phyloP scores from a whole-genome alignment of 331 rosid species.

The Quercus lobata region DNA sequence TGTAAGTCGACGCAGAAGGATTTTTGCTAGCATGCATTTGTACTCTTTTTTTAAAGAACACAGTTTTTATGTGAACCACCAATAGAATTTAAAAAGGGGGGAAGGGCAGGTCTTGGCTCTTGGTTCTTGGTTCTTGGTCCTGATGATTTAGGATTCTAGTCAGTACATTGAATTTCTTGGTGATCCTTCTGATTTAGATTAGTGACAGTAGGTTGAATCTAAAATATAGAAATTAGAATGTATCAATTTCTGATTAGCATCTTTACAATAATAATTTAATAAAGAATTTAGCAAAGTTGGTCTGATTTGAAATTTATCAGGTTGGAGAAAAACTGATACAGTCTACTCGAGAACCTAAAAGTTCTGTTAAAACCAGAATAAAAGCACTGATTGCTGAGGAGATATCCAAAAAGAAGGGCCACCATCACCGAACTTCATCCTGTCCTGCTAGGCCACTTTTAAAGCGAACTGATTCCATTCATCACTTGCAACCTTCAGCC shows the following conservation, averaged over 20 bases:
- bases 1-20: constrained; percentile 29
- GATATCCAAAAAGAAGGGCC: constrained; percentile 32
- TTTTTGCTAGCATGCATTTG: not conserved
- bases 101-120: not conserved
- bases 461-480: constrained; percentile 23
- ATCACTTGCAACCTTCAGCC: constrained; percentile 24
- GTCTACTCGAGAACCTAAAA: constrained; percentile 21
- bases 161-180: not conserved
- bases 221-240: not conserved
- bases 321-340: constrained; percentile 24
- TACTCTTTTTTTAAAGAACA: too few relatives aligned
- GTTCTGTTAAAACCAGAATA: constrained; percentile 45
- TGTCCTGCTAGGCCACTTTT: constrained; percentile 35
- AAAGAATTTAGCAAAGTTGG: not conserved
- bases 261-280: not conserved
- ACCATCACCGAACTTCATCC: constrained; percentile 53
- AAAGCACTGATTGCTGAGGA: constrained; percentile 51
- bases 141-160: not conserved
- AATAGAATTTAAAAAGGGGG: not conserved
- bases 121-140: not conserved
- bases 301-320: constrained; percentile 33
- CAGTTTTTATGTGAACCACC: not conserved
- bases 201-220: not conserved
- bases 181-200: not conserved
- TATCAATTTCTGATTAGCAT: not conserved